Percentiles rank a stretch among this genome's conserved stretches.
Conservation (phyloP, 768 basidiomycete genomes). For the Macrolepiota fuliginosa region DNA sequence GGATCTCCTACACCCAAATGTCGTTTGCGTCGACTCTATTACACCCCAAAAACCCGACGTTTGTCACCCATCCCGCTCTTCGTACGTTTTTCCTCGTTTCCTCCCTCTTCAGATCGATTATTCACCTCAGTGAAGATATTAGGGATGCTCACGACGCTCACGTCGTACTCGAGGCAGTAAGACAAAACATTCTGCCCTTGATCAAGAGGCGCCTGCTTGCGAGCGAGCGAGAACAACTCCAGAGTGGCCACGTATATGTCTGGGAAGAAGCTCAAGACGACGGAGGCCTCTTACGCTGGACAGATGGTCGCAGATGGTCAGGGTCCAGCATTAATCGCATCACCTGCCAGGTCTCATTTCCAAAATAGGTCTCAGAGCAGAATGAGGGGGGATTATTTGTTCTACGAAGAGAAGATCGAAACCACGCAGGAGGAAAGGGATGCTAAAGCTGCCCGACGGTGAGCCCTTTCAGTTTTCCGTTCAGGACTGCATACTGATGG, state of each 20-base stretch:
- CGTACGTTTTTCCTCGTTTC: constrained; percentile 30
- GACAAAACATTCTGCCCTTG: constrained; percentile 65
- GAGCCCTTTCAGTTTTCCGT: constrained; percentile 15
- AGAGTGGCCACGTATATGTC: constrained; percentile 77
- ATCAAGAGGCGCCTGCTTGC: constrained; percentile 69
- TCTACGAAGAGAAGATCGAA: constrained; percentile 83
- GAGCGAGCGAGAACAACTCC: constrained; percentile 65
- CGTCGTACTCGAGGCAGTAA: constrained; percentile 72
- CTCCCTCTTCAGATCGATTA: not conserved
- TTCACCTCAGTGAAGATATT: constrained; percentile 46
- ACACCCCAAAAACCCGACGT: constrained; percentile 22
- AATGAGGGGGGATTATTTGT: constrained; percentile 80
- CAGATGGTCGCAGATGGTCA: constrained; percentile 78
- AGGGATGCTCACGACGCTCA: constrained; percentile 82
- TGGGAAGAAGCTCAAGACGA: constrained; percentile 86
- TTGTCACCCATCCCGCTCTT: constrained; percentile 48
- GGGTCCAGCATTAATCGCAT: not conserved
- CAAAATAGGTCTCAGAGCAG: constrained; percentile 72
- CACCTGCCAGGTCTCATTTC: not conserved
- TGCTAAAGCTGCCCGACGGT: constrained; percentile 78
- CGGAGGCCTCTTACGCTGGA: constrained; percentile 70
- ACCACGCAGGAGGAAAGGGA: constrained; percentile 78
- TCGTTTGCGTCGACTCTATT: constrained; percentile 8
- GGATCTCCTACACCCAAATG: constrained; percentile 7
- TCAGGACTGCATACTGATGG: constrained; percentile 12